phyloP scores from a whole-genome alignment of 352 stramenopile genomes.

The Phytophthora aleatoria region DNA sequence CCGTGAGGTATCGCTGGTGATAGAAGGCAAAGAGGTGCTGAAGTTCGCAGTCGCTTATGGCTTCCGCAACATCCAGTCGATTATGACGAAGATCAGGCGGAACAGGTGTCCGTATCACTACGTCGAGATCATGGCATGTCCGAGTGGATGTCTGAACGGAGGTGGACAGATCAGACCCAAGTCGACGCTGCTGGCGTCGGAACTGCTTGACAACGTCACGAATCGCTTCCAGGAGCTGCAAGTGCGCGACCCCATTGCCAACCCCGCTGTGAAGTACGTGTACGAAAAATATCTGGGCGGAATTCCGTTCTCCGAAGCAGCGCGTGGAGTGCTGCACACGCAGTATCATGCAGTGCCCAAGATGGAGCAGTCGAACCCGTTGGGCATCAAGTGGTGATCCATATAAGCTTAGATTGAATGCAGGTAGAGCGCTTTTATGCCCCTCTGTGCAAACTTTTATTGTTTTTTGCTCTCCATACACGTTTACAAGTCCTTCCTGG shows the following conservation, averaged over 20 bases:
- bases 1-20: conserved; percentile 71
- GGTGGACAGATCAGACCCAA: conserved; percentile 92
- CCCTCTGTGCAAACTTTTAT: conserved; percentile 11
- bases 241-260: conserved; percentile 61
- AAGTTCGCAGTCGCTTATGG: conserved; percentile 95
- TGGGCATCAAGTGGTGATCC: conserved; percentile 89
- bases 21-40: conserved; percentile 85
- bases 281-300: conserved; percentile 85
- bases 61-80: conserved; percentile 97
- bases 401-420: conserved; percentile 22
- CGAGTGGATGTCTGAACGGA: conserved; percentile 97
- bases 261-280: conserved; percentile 77
- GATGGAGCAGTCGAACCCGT: conserved; percentile 82
- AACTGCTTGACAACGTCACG: conserved; percentile 70
- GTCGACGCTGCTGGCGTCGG: conserved; percentile 56
- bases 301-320: conserved; percentile 72
- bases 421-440: conserved; percentile 8
- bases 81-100: conserved; percentile 93
- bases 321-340: conserved; percentile 70
- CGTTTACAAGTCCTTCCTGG: conserved; percentile 46
- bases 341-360: conserved; percentile 86
- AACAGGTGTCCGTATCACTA: conserved; percentile 94
- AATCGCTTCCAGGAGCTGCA: conserved; percentile 69
- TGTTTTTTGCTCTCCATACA: conserved; percentile 26
- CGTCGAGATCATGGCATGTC: conserved; percentile 99